Percentiles rank a stretch among this genome's conserved stretches.
These are phyloP conservation scores for Paraphaeosphaeria sporulosa DNA, from an alignment of 2,329 filamentous ascomycete genomes.

Conservation along the genomic window DNA sequence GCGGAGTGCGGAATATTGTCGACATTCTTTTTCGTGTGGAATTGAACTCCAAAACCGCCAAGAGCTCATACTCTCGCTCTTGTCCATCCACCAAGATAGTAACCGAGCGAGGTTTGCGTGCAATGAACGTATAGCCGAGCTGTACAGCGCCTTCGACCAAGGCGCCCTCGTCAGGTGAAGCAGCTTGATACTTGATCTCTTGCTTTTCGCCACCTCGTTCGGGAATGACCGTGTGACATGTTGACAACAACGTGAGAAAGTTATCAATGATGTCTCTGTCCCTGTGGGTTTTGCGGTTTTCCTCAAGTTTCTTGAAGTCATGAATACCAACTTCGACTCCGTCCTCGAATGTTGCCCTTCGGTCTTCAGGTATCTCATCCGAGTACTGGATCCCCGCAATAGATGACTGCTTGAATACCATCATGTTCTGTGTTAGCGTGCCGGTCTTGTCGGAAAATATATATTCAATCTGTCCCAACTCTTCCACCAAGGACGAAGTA, in stretches of 20 bases:
- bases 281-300: conserved; percentile 71
- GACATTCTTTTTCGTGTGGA: conserved; percentile 98
- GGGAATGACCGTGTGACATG: conserved; percentile 97
- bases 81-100: conserved; percentile 77
- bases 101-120: conserved; percentile 87
- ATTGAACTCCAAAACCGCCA: conserved; percentile 99
- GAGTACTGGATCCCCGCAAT: conserved; percentile 95
- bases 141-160: conserved; percentile 87
- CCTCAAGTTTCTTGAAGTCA: conserved; percentile 77
- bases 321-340: conserved; percentile 80
- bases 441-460: conserved; percentile 99
- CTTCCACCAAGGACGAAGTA: conserved; percentile 95
- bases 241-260: conserved; percentile 85
- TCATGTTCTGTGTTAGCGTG: conserved; percentile 96
- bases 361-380: conserved; percentile 89
- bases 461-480: conserved; percentile 96
- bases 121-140: conserved; percentile 88
- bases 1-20: conserved; percentile 93
- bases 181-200: conserved; percentile 95
- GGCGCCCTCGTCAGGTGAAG: conserved; percentile 96
- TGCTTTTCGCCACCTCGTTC: conserved; percentile 82
- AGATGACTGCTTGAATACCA: conserved; percentile 96
- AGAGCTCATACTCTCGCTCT: conserved; percentile 82
- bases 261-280: conserved; percentile 74
- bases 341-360: conserved; percentile 79